These are phyloP conservation scores for Funneliformis caledonium DNA, from an alignment of 371 early-diverging fungal species.

Conservation along the genomic window DNA sequence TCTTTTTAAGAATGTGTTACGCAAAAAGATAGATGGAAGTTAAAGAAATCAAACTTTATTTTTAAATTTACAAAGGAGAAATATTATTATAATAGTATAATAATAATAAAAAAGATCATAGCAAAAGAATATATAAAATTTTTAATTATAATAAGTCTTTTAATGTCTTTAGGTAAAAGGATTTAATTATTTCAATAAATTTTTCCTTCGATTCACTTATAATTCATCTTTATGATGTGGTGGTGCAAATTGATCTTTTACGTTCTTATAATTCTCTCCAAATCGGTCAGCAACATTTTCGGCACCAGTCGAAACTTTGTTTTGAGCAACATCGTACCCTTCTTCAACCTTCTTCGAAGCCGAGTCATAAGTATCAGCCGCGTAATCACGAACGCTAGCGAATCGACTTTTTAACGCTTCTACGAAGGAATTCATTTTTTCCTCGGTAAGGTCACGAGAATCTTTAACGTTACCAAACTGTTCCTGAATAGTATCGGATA, in stretches of 20 bases:
- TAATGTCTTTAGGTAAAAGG: too few relatives aligned
- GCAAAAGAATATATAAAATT: neutral
- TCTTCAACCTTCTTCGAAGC: neutral
- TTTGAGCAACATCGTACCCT: neutral
- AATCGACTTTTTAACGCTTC: neutral
- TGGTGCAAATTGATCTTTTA: neutral
- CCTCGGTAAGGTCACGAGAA: slow-evolving; percentile 26
- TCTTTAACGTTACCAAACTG: slow-evolving; percentile 7
- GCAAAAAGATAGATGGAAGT: too few relatives aligned
- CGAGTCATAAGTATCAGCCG: neutral
- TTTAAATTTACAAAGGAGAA: too few relatives aligned
- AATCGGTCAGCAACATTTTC: neutral
- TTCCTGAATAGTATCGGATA: slow-evolving; percentile 21
- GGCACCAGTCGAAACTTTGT: neutral
- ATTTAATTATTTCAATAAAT: too few relatives aligned
- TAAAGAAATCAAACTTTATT: too few relatives aligned
- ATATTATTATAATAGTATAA: too few relatives aligned
- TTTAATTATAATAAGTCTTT: neutral
- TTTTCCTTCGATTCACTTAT: neutral
- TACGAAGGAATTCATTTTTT: neutral
- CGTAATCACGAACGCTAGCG: neutral
- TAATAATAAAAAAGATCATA: too few relatives aligned
- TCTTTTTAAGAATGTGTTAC: too few relatives aligned
- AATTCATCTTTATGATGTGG: neutral
- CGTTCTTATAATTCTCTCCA: neutral